A percentile compares a stretch with the other conserved stretches of the same genome.
These are phyloP conservation scores for Arabidopsis hybrid DNA, from an alignment of 441 rosid species.

Conservation along the genomic window DNA sequence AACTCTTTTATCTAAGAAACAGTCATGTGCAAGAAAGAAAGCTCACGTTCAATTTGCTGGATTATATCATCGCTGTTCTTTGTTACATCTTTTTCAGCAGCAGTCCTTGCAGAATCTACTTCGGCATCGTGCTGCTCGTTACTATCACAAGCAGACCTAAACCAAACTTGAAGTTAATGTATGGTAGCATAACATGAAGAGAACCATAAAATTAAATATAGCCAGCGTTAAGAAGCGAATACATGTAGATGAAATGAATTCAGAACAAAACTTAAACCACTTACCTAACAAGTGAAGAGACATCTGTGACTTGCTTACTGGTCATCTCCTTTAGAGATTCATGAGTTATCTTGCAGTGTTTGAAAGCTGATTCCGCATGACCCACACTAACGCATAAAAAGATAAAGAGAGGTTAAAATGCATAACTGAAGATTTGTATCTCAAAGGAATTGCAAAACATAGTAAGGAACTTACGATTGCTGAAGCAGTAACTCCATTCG, in stretches of 20 bases:
- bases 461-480: conserved; percentile 64
- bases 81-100: conserved; percentile 72
- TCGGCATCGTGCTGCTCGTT: conserved; percentile 83
- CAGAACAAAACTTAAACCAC: conserved; percentile 17
- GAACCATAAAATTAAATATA: neutral
- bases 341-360: conserved; percentile 66
- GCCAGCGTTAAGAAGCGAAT: neutral
- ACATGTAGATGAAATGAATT: neutral
- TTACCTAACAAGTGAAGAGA: conserved; percentile 66
- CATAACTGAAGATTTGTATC: neutral
- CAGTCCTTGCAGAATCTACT: conserved; percentile 62
- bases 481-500: conserved; percentile 85
- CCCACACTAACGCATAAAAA: conserved; percentile 56
- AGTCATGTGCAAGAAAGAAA: conserved; percentile 13
- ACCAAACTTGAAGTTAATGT: conserved; percentile 1
- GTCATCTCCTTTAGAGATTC: conserved; percentile 71
- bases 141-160: conserved; percentile 66
- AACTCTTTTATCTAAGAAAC: conserved; percentile 7
- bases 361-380: conserved; percentile 71
- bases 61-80: conserved; percentile 57
- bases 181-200: neutral
- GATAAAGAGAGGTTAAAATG: conserved; percentile 5
- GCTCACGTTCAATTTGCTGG: conserved; percentile 71
- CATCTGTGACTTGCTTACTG: conserved; percentile 57
- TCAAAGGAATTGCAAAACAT: conserved; percentile 6